Conservation (phyloP, 192 early-diverging fungal genomes). For the Entrophospora sp. region DNA sequence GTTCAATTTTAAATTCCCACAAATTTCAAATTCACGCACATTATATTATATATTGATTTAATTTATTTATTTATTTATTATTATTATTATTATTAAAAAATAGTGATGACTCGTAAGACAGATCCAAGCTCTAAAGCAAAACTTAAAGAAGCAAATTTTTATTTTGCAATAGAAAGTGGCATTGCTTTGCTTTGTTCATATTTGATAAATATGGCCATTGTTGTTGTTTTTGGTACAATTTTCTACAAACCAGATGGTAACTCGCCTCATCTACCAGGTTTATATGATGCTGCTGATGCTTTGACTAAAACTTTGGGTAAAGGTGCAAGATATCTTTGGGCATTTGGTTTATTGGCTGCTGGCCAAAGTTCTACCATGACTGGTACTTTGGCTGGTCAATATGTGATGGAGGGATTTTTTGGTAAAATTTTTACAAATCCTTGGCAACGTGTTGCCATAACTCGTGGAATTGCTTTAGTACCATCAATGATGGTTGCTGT, state of each 20-base stretch:
- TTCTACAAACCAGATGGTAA: conserved; percentile 25
- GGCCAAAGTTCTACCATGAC: conserved; percentile 84
- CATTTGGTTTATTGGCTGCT: conserved; percentile 67
- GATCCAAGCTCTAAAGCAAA: conserved; percentile 28
- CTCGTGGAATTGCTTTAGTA: conserved; percentile 52
- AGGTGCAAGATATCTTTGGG: conserved; percentile 67
- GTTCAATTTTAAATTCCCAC: too few relatives aligned
- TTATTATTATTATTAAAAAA: background rate
- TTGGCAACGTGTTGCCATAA: conserved; percentile 54
- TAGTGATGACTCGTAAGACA: conserved; percentile 29
- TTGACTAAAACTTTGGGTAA: conserved; percentile 50
- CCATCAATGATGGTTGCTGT: conserved; percentile 58
- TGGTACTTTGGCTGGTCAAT: conserved; percentile 86
- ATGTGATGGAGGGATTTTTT: conserved; percentile 82
- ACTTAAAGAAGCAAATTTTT: conserved; percentile 60
- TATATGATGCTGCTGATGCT: conserved; percentile 53
- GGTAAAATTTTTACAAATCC: conserved; percentile 45
- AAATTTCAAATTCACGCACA: too few relatives aligned
- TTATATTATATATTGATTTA: background rate
- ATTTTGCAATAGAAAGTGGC: conserved; percentile 54
- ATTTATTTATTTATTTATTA: background rate
- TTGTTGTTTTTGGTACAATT: conserved; percentile 55
- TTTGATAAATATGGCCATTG: conserved; percentile 58
- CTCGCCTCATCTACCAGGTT: conserved; percentile 37
- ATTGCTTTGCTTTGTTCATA: conserved; percentile 56